Conservation (phyloP, 371 early-diverging fungal genomes). For the Syncephalastrum monosporum region DNA sequence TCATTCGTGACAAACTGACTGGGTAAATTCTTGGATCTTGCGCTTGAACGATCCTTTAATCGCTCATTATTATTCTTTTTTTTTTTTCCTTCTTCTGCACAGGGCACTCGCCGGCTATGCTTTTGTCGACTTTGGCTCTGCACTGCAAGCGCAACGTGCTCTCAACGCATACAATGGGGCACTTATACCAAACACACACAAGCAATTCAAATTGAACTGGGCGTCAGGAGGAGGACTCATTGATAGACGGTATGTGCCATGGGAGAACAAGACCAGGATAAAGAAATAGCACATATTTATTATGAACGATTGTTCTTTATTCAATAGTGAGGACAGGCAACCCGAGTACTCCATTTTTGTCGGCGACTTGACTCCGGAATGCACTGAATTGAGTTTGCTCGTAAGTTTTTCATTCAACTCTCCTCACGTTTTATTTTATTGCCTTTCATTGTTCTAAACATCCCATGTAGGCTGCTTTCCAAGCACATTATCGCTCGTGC, state of each 20-base stretch:
- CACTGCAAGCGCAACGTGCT: constrained; percentile 26
- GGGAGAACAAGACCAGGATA: constrained; percentile 23
- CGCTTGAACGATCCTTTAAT: constrained; percentile 61
- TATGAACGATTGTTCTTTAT: constrained; percentile 1
- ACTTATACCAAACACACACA: constrained; percentile 76
- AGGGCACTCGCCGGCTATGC: constrained; percentile 65
- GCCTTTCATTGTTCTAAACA: constrained; percentile 6
- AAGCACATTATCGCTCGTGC: constrained; percentile 64
- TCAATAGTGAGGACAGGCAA: constrained; percentile 49
- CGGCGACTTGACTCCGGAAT: constrained; percentile 80
- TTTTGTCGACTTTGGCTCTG: constrained; percentile 71
- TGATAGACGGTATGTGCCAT: constrained; percentile 36
- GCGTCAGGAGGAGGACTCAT: constrained; percentile 60
- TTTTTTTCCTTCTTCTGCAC: neutral
- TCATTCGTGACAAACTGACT: constrained; percentile 79
- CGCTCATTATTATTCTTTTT: constrained; percentile 6
- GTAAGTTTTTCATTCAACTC: constrained; percentile 34
- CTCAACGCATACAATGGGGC: constrained; percentile 67
- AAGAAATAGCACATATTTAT: constrained; percentile 43
- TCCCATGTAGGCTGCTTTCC: constrained; percentile 45
- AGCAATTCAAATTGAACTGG: constrained; percentile 78
- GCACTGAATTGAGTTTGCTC: constrained; percentile 69
- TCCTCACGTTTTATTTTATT: neutral
- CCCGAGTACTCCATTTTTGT: constrained; percentile 86
- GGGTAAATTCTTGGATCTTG: constrained; percentile 55